A percentile compares a stretch with the other conserved stretches of the same genome.
Conservation (phyloP, 192 early-diverging fungal species). For the Gonapodya sp. region DNA sequence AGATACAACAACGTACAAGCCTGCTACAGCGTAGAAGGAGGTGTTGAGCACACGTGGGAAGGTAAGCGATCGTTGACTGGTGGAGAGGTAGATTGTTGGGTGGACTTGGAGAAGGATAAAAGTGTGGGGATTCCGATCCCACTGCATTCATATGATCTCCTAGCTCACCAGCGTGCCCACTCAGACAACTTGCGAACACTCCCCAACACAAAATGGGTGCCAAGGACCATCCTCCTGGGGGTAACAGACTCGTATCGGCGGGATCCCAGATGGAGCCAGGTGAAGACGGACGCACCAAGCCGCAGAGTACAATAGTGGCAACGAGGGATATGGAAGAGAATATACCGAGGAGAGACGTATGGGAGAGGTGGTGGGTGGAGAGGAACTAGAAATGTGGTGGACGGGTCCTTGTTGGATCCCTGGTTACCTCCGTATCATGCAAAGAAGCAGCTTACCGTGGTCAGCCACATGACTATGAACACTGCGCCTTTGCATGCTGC, state of each 20-base stretch:
- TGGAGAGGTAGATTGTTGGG: background rate
- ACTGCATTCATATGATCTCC: background rate
- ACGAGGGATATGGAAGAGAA: background rate
- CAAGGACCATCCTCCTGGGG: background rate
- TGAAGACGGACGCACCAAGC: background rate
- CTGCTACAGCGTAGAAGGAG: background rate
- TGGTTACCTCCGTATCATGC: background rate
- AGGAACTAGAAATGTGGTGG: background rate
- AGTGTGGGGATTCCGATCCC: no score
- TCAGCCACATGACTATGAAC: background rate
- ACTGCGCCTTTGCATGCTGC: background rate
- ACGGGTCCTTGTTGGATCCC: background rate
- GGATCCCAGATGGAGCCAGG: background rate
- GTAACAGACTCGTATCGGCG: background rate
- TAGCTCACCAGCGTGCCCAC: background rate
- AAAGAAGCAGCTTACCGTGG: background rate
- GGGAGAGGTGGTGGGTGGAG: background rate
- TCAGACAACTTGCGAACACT: background rate
- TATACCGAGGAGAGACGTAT: background rate
- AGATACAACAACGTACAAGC: background rate
- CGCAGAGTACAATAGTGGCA: background rate
- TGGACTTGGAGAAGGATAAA: background rate
- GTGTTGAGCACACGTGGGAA: background rate
- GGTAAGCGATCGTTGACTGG: background rate
- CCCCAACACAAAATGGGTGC: background rate